These are phyloP conservation scores for Neurospora sp. DNA, from an alignment of 495 filamentous ascomycete species.

Conservation along the genomic window DNA sequence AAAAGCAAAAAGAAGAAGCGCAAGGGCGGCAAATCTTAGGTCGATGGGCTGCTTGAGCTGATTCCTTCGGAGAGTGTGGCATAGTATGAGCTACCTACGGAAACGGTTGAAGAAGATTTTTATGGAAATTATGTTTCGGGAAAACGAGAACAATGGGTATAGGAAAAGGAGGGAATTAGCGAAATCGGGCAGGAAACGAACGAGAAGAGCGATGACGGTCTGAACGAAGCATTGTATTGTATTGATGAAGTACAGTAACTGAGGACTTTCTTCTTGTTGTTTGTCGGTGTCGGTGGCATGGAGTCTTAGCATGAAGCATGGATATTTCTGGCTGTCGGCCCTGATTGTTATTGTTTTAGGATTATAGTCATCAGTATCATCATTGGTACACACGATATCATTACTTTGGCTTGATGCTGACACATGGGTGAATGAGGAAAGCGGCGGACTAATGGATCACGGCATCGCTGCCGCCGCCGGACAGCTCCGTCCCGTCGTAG, in stretches of 20 bases:
- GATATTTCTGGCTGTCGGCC: background rate
- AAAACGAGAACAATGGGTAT: background rate
- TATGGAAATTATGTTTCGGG: background rate
- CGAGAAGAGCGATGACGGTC: background rate
- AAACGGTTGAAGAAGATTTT: background rate
- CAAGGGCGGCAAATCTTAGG: conserved; percentile 31
- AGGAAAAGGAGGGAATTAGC: background rate
- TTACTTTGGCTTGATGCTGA: background rate
- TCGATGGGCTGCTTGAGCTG: conserved; percentile 14
- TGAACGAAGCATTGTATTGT: background rate
- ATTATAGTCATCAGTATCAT: background rate
- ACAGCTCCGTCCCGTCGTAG: background rate
- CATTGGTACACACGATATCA: background rate
- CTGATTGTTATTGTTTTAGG: background rate
- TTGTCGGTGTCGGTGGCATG: background rate
- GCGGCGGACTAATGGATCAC: background rate
- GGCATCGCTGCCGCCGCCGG: background rate
- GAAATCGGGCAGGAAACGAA: background rate
- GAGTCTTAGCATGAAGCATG: background rate
- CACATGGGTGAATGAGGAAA: background rate
- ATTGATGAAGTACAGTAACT: background rate
- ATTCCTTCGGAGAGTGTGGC: background rate
- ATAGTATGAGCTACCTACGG: background rate
- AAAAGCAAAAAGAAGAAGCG: conserved; percentile 33
- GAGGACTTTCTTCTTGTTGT: background rate